These are phyloP conservation scores for Psilocybe mexicana DNA, from an alignment of 1,284 basidiomycete species.

Conservation along the genomic window DNA sequence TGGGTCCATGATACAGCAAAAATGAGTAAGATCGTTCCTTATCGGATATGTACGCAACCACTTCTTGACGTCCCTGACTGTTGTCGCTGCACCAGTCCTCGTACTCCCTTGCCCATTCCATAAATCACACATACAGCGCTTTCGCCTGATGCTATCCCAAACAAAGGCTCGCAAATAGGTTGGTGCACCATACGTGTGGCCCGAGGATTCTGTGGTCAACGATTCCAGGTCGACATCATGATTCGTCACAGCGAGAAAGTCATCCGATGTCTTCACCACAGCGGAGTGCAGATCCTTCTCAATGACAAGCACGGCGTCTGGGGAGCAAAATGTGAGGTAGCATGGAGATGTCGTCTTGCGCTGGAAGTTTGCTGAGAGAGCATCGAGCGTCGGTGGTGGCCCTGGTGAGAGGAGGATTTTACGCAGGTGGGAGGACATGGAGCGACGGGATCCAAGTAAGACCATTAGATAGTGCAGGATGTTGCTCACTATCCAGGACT, in stretches of 20 bases:
- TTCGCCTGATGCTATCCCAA: conserved; percentile 34
- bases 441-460: conserved; percentile 31
- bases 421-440: conserved; percentile 32
- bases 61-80: conserved; percentile 25
- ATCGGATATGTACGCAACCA: conserved; percentile 35
- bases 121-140: conserved; percentile 27
- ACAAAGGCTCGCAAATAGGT: conserved; percentile 23
- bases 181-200: conserved; percentile 14
- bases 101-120: conserved; percentile 12
- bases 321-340: conserved; percentile 37
- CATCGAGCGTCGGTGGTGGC: conserved; percentile 24
- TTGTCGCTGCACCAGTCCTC: not conserved
- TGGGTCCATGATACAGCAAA: conserved; percentile 39
- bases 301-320: conserved; percentile 28
- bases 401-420: conserved; percentile 30
- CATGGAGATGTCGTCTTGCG: conserved; percentile 27
- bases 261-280: conserved; percentile 18
- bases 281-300: conserved; percentile 33
- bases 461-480: conserved; percentile 30
- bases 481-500: conserved; percentile 22
- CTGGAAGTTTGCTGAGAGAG: conserved; percentile 20
- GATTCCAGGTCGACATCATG: conserved; percentile 32
- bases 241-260: conserved; percentile 36
- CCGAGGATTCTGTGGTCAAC: conserved; percentile 22
- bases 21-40: conserved; percentile 36